A percentile compares a stretch with the other conserved stretches of the same genome.
Conservation (phyloP, 2,329 filamentous ascomycete species). For the Cercospora zeina region DNA sequence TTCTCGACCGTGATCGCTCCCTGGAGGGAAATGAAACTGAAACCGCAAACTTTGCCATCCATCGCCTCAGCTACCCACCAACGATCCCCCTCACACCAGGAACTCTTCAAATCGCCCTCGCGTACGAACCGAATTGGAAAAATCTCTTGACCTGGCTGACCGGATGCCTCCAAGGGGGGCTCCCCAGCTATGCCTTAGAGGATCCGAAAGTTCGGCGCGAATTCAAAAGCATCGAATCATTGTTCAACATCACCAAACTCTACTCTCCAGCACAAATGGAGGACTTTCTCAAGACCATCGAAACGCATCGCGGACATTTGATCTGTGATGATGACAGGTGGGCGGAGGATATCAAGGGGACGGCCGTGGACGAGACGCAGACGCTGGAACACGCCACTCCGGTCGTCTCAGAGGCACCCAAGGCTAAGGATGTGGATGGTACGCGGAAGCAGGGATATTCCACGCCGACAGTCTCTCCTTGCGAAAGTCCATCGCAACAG, state of each 20-base stretch:
- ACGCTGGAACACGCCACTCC: background rate
- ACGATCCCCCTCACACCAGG: background rate
- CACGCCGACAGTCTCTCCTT: no score
- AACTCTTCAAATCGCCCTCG: background rate
- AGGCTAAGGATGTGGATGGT: no score
- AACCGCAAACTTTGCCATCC: background rate
- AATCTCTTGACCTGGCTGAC: constrained; percentile 7
- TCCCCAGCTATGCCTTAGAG: no score
- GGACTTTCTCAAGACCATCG: background rate
- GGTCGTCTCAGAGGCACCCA: background rate
- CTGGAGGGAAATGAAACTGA: no score
- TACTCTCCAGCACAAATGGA: background rate
- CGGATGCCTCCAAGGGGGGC: background rate
- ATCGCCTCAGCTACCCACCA: background rate
- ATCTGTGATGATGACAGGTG: background rate
- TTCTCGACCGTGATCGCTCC: background rate
- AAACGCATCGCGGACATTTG: constrained; percentile 6
- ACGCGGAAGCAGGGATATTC: no score
- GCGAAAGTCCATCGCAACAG: no score
- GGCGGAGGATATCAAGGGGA: background rate
- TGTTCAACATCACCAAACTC: background rate
- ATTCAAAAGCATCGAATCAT: background rate
- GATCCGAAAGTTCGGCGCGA: no score
- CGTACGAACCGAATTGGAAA: constrained; percentile 7
- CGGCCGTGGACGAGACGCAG: background rate